Base-by-base conservation (phyloP, 257 asterid genomes). In the Paulownia fortunei region DNA sequence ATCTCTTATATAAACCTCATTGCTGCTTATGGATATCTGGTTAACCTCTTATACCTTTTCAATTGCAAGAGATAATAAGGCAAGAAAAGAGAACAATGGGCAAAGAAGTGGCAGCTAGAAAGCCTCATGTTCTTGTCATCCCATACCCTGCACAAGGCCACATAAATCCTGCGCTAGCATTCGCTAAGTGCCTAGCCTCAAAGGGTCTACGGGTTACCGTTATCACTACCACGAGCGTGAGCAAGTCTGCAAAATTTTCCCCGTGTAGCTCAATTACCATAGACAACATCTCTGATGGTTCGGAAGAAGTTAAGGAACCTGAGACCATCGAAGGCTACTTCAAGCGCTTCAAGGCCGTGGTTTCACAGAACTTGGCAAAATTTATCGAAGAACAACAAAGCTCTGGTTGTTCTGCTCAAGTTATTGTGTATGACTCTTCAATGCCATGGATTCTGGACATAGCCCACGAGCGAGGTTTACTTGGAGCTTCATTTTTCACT, bases 111-210 rank as follows among this genome's bases (percentile, higher is more conserved):
- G 71, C 32, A n/a, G 36, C 23, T 6, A 56, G 1, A 21, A 72
- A 60, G 39, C 46, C 75, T 13, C 82, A 84, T 71, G 63, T 86
- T 30, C 54, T 87, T 4, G 84, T 88, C 15, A 44, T 91, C 54
- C 91, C 94, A 44, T 77, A 18, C 4, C 94, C 94, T 0, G 69
- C 66, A 21, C 94, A 88, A 70, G 93, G 96, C 69, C 96, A 90
- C 84, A 70, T 86, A 15, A 90, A 87, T 18, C 96, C 92, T 0
- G 51, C 85, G 37, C 24, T 90, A 21, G 89, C 85, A 16, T 81
- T 90, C 16, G 85, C 91, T 23, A 90, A 88, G 12, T 81, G 72
- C 36, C 56, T 90, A 26, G 84, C 82, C 64, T 80, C 90, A 5
- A 83, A 75, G 67, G 87, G 84, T 7, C 21, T 88, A 0, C 56